Percentiles rank a stretch among this genome's conserved stretches.
These are phyloP conservation scores for Fusarium torreyae DNA, from an alignment of 2,329 filamentous ascomycete genomes.

Conservation along the genomic window DNA sequence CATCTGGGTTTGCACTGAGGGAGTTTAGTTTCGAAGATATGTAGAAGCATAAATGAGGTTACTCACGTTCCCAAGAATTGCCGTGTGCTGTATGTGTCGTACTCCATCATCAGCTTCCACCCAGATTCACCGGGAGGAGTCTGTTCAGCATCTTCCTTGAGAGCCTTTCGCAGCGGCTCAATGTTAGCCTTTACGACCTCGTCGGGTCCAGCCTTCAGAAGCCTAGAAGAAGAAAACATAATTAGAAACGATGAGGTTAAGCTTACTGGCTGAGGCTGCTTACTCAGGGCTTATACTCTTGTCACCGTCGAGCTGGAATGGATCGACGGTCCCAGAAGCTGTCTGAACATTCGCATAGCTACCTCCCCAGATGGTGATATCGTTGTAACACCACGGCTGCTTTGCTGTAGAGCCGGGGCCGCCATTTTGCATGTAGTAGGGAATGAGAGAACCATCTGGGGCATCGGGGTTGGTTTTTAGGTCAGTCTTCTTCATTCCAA, in stretches of 20 bases:
- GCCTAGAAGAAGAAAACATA: neutral
- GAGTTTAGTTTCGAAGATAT: neutral
- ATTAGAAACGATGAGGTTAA: neutral
- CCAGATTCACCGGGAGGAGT: neutral
- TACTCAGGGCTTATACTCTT: neutral
- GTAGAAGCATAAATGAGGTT: neutral
- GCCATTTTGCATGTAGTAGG: conserved; percentile 22
- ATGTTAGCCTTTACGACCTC: conserved; percentile 9
- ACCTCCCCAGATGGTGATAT: conserved; percentile 15
- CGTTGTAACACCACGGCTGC: conserved; percentile 26
- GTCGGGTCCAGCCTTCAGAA: conserved; percentile 2
- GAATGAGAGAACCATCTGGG: conserved; percentile 14
- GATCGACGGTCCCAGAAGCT: neutral
- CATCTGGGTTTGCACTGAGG: neutral
- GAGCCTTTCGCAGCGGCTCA: neutral
- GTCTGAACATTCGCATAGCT: conserved; percentile 1
- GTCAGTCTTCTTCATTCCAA: conserved; percentile 15
- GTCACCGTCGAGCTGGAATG: conserved; percentile 4
- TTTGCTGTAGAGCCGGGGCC: neutral
- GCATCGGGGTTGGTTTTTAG: conserved; percentile 4
- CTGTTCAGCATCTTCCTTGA: conserved; percentile 6
- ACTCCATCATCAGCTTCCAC: conserved; percentile 17
- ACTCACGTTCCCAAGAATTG: conserved; percentile 15
- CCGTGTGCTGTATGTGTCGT: conserved; percentile 23
- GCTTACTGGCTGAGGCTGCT: neutral